Evolutionary conservation across 257 asterid species (phyloP), one percentile per base, ranked within the genome.

Genomic region (Rhazya stricta): DNA sequence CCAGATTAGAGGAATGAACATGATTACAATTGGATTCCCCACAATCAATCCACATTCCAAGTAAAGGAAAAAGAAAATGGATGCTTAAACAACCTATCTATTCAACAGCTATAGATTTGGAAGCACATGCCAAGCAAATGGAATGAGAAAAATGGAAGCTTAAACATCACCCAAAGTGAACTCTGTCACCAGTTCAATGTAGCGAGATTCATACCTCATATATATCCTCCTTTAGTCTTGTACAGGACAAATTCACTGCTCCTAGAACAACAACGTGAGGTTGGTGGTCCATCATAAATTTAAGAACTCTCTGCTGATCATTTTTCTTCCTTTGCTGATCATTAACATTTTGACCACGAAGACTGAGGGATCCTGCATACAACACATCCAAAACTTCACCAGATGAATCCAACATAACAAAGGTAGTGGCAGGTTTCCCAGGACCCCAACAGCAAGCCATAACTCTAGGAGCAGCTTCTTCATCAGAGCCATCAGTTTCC

Each of bases 391-490:
- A 70, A 77, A 95, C 96, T 83, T 92, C 99, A 75, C 98, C 99
- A 72, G 97, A 86, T 58, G 99, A 88, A 88, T 95, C 98, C 91
- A 95, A 68, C 99, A 95, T 95, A 71, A 87, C 99, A 80, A 95
- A 92, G 67, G 98, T 95, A 36, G 98, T 95, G 51, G 98, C 90
- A 37, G 98, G 99, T 81, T 92, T 92, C 74, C 99, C 98, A 53
- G 96, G 97, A 61, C 99, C 99, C 99, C 99, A 92, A 83, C 99
- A 95, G 88, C 99, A 92, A 76, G 98, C 99, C 96, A 95, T 85
- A 63, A 95, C 99, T 85, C 99, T 83, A 63, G 98, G 98, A 67
- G 93, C 89, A 76, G 91, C 78, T 78, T 95, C 98, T 73, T 91
- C 98, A 79, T 92, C 99, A 37, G 96, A 84, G 79, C 76, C 78